Evolutionary conservation across 1,284 basidiomycete genomes (phyloP), one percentile per base, ranked within the genome.

Genomic region (Pyrrhoderma noxium): DNA sequence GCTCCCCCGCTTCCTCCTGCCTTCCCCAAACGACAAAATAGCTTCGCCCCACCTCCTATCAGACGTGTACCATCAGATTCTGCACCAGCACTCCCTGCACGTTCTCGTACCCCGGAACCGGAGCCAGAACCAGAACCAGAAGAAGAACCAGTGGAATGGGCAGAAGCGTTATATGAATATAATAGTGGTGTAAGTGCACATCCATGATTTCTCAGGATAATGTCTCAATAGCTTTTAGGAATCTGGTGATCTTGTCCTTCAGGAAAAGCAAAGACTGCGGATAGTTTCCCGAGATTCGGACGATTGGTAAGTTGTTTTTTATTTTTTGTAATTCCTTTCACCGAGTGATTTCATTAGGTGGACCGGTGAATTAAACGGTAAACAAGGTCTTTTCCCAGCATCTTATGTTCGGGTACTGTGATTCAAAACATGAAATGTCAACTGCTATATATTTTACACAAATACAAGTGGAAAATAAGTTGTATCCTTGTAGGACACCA

Each of bases 81-180:
- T 2, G 49, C 55, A 13, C 59, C 63, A 2, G 62, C 62, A 21
- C 45, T 54, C 5, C 63, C 61, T 27, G 51, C 56, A 35, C 56
- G 58, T 14, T 27, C 49, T 3, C 57, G 52, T 23, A 35, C 31
- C 19, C 62, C 60, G 5, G 59, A 61, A 50, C 63, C 62, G 1
- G 38, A 40, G 21, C 38, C 38, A 8, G 64, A 66, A 49, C 63
- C 63, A 9, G 56, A 54, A 23, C 62, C 67, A 34, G 69, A 71
- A 56, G 64, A 71, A 35, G 69, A 70, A 53, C 65, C 62, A 27
- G 85, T 82, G 8, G 83, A 86, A 56, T 89, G 85, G 85, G 86
- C 77, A 9, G 81, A 89, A 59, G 85, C 73, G 3, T 57, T 88
- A 64, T 89, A 89, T 61, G 85, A 86, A 56, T 89, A 86, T 65